Evolutionary conservation across 352 stramenopile species (phyloP).

Genomic region (Pythium pyrilobum): DNA sequence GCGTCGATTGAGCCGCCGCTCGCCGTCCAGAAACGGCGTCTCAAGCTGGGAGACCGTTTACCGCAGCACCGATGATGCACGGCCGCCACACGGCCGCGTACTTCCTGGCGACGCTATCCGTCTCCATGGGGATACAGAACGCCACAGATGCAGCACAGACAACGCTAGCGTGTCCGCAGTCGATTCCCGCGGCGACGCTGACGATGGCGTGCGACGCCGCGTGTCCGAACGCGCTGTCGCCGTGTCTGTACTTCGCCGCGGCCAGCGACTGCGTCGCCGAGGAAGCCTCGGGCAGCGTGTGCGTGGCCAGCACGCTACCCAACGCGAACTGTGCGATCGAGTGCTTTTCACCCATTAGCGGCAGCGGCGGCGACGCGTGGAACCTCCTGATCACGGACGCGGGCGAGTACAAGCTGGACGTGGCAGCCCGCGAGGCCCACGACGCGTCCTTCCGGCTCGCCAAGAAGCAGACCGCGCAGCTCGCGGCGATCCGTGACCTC

Average conservation of each 20-base stretch:
- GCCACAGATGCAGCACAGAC: neutral
- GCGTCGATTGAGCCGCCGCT: too few relatives aligned
- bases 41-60: too few relatives aligned
- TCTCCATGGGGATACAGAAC: neutral
- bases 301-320: neutral
- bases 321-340: conserved; percentile 27
- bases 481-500: conserved; percentile 22
- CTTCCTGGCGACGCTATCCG: neutral
- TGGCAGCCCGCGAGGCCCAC: neutral
- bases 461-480: conserved; percentile 15
- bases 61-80: too few relatives aligned
- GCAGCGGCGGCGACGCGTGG: conserved; percentile 18
- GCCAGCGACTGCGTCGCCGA: conserved; percentile 6
- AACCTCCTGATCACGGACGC: conserved; percentile 28
- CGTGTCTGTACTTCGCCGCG: conserved; percentile 17
- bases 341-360: conserved; percentile 32
- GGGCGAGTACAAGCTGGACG: conserved; percentile 27
- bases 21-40: too few relatives aligned
- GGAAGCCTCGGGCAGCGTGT: conserved; percentile 2
- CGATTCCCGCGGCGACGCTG: conserved; percentile 4
- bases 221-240: conserved; percentile 8
- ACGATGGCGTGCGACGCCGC: conserved; percentile 11
- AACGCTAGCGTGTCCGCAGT: conserved; percentile 11
- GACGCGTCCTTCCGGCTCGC: conserved; percentile 26
- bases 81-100: too few relatives aligned